Conservation (phyloP, 148 eudicot species). For the Amaranthus cruentus region DNA sequence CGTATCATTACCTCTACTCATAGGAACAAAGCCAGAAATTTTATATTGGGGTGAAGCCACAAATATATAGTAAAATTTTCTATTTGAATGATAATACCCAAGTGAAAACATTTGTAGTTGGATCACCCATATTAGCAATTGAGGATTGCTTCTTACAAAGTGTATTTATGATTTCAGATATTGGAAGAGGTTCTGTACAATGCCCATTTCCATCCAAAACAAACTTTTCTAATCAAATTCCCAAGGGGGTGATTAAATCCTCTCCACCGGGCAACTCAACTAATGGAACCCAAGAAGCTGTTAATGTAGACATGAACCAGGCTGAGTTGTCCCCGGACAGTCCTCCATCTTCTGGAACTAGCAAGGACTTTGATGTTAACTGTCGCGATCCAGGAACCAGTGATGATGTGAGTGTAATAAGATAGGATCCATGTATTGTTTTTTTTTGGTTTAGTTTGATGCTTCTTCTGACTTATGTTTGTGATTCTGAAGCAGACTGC, state of each 20-base stretch:
- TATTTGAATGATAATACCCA: too few relatives aligned
- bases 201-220: conserved; percentile 15
- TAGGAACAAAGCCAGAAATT: too few relatives aligned
- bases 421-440: neutral
- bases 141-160: neutral
- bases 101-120: too few relatives aligned
- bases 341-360: conserved; percentile 41
- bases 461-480: neutral
- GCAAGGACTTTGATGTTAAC: conserved; percentile 26
- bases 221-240: conserved; percentile 11
- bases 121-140: too few relatives aligned
- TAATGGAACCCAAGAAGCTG: conserved; percentile 25
- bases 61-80: too few relatives aligned
- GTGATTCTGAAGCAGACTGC: conserved; percentile 22
- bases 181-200: conserved; percentile 23
- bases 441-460: neutral
- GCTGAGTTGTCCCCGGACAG: conserved; percentile 44
- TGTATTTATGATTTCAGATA: conserved; percentile 18
- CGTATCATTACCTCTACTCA: too few relatives aligned
- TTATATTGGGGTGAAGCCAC: too few relatives aligned
- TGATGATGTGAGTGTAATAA: conserved; percentile 34
- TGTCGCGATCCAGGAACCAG: conserved; percentile 31
- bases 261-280: conserved; percentile 31
- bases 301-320: conserved; percentile 38
- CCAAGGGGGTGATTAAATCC: conserved; percentile 24